Percentiles rank a stretch among this genome's conserved stretches.
Conservation (phyloP, 2,329 filamentous ascomycete species). For the Alternaria burnsii region DNA sequence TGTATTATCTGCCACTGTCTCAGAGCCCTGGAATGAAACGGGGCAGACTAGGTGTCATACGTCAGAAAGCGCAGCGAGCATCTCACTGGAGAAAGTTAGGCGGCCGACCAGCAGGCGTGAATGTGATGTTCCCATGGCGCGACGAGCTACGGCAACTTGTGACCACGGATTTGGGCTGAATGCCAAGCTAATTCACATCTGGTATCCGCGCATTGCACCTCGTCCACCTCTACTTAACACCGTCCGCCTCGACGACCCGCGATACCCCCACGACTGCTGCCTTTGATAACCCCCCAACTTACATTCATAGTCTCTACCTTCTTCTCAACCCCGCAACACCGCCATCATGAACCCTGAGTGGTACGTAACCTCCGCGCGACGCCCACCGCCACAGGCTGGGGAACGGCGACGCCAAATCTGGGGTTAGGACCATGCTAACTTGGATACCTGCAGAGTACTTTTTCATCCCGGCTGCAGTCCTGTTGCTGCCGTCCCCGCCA, state of each 20-base stretch:
- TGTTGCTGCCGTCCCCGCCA: slow-evolving; percentile 10
- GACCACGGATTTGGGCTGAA: slow-evolving; percentile 30
- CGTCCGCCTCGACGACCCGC: slow-evolving; percentile 36
- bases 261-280: slow-evolving; percentile 34
- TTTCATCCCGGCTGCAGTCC: slow-evolving; percentile 9
- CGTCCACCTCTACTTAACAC: slow-evolving; percentile 29
- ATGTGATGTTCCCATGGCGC: slow-evolving; percentile 32
- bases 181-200: slow-evolving; percentile 32
- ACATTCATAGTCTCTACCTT: slow-evolving; percentile 20
- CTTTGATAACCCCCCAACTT: slow-evolving; percentile 20
- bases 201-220: slow-evolving; percentile 27
- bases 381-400: slow-evolving; percentile 41
- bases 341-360: slow-evolving; percentile 90
- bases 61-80: slow-evolving; percentile 20
- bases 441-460: slow-evolving; percentile 34
- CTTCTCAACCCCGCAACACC: slow-evolving; percentile 23
- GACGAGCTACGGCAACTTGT: slow-evolving; percentile 31
- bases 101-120: slow-evolving; percentile 24
- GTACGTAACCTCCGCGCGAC: slow-evolving; percentile 65
- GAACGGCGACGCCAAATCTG: slow-evolving; percentile 16
- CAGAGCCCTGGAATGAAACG: slow-evolving; percentile 2
- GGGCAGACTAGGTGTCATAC: slow-evolving; percentile 10
- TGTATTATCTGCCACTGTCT: neutral
- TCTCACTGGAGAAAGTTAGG: slow-evolving; percentile 20
- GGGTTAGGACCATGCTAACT: slow-evolving; percentile 35